phyloP scores from a whole-genome alignment of 2,329 filamentous ascomycete species.

The Chaetomium sp. region DNA sequence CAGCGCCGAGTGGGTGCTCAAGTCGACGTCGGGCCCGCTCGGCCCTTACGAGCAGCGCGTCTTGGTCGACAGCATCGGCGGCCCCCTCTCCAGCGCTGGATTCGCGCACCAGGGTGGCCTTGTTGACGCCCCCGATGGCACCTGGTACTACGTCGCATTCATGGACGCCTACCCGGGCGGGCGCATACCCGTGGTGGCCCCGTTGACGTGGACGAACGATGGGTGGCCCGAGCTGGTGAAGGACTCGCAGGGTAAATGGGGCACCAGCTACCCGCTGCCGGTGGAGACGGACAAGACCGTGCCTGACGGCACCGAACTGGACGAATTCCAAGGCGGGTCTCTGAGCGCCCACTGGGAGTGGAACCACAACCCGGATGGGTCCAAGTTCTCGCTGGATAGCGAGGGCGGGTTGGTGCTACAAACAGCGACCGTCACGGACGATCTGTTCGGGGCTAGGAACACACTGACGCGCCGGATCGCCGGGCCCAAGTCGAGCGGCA shows the following conservation, averaged over 20 bases:
- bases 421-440: conserved; percentile 46
- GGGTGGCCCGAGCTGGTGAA: conserved; percentile 43
- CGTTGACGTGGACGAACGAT: conserved; percentile 45
- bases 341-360: conserved; percentile 50
- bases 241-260: conserved; percentile 42
- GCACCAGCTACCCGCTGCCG: conserved; percentile 36
- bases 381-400: conserved; percentile 30
- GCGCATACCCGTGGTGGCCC: conserved; percentile 52
- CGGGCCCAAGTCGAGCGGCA: conserved; percentile 41
- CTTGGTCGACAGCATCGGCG: conserved; percentile 36
- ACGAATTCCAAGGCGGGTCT: conserved; percentile 38
- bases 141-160: conserved; percentile 57
- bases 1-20: conserved; percentile 42
- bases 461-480: conserved; percentile 42
- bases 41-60: conserved; percentile 43
- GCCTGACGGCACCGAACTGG: conserved; percentile 30
- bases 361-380: conserved; percentile 55
- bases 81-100: conserved; percentile 40
- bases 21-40: conserved; percentile 37
- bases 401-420: conserved; percentile 36
- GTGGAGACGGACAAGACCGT: conserved; percentile 26
- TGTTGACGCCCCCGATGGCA: conserved; percentile 42
- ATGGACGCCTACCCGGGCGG: conserved; percentile 50
- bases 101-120: conserved; percentile 51
- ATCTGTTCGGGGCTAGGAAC: conserved; percentile 43